A percentile compares a stretch with the other conserved stretches of the same genome.
Evolutionary conservation across 345 rosid species (phyloP).

Genomic region (Boechera stricta): DNA sequence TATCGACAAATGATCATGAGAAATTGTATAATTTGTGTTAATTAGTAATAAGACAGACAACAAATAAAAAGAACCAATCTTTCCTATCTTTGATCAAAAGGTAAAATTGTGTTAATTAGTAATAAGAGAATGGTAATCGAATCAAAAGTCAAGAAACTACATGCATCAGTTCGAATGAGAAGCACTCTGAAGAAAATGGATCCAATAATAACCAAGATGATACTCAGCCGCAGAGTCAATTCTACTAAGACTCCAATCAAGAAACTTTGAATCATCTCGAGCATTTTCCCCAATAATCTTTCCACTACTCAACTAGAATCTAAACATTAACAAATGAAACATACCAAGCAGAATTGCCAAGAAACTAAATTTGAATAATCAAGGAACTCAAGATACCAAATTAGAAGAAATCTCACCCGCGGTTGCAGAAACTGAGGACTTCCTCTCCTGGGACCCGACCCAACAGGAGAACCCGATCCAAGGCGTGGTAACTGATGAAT

Average conservation of each 20-base stretch:
- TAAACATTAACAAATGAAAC: neutral
- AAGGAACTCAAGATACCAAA: neutral
- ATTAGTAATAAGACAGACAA: neutral
- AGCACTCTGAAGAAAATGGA: slow-evolving; percentile 6
- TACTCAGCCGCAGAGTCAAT: slow-evolving; percentile 11
- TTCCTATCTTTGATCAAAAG: slow-evolving; percentile 6
- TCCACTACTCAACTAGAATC: slow-evolving; percentile 18
- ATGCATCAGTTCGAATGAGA: slow-evolving; percentile 16
- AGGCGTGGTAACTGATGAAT: slow-evolving; percentile 37
- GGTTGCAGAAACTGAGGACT: slow-evolving; percentile 50
- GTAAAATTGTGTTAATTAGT: neutral
- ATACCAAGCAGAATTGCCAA: neutral
- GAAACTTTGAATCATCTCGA: neutral
- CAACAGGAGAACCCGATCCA: slow-evolving; percentile 29
- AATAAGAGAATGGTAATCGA: slow-evolving; percentile 6
- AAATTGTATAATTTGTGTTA: neutral
- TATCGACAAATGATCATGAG: slow-evolving; percentile 3
- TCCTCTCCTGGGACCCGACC: slow-evolving; percentile 53
- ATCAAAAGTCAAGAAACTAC: neutral
- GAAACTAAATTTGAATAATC: slow-evolving; percentile 4
- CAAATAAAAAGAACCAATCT: neutral
- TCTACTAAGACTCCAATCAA: slow-evolving; percentile 8
- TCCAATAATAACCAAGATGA: neutral
- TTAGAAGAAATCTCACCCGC: slow-evolving; percentile 43
- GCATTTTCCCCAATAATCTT: neutral